Evolutionary conservation across 108 stramenopile species (phyloP).

Genomic region (Schizochytrium sp.): DNA sequence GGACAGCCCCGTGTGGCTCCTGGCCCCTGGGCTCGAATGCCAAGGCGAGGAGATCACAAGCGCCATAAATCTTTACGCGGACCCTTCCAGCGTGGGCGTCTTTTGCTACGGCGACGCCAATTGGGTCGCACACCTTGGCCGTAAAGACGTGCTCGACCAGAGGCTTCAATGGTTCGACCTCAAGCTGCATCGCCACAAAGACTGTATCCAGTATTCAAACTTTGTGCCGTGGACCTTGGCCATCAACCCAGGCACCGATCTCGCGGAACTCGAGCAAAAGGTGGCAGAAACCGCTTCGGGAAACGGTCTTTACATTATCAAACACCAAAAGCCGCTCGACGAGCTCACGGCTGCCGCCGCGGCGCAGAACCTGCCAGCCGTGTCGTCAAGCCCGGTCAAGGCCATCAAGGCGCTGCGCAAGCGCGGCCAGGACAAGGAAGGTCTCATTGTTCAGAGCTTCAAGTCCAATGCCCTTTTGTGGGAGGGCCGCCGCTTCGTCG

Average conservation of each 20-base stretch:
- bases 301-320: background rate
- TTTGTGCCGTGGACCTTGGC: background rate
- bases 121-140: background rate
- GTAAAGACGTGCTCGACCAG: background rate
- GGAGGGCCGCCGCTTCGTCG: slow-evolving; percentile 4
- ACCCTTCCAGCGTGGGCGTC: background rate
- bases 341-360: background rate
- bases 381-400: background rate
- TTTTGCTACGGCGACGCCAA: background rate
- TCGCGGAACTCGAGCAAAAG: background rate
- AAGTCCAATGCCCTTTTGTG: background rate
- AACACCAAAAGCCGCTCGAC: background rate
- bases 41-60: background rate
- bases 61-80: background rate
- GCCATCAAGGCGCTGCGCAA: slow-evolving; percentile 6
- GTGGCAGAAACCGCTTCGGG: background rate
- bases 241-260: background rate
- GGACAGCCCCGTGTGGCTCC: background rate
- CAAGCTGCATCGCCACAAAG: background rate
- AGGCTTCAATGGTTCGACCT: background rate
- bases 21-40: background rate
- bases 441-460: background rate
- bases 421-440: slow-evolving; percentile 17
- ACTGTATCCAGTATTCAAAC: background rate
- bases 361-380: background rate